Base-by-base conservation (phyloP, 2,329 filamentous ascomycete genomes). In the Nannizziopsis arthrosporioides region DNA sequence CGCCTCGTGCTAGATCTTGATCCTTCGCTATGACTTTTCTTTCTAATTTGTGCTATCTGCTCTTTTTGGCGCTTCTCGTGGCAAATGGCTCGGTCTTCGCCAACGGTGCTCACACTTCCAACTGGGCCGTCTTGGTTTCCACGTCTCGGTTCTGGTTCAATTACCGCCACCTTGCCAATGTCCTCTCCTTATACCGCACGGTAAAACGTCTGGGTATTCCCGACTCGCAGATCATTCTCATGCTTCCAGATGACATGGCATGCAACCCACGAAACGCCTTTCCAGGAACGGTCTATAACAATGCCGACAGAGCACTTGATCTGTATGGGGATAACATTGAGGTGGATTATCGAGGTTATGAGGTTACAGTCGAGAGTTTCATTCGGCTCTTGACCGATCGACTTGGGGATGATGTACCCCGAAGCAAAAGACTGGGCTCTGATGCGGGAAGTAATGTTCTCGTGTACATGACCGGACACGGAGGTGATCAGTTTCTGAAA, bases 141-240 rank as follows among this genome's bases (percentile, higher is more conserved):
- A 98, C 92, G 5, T 98, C 92, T 46, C 85, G 92, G 47, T 98
- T 98, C 75, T 98, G 92, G 92, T 98, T 98, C 80, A 98, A 98
- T 72, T 98, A 98, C 69, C 85, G 92, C 50, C 92, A 98, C 67
- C 82, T 98, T 45, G 89, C 92, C 66, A 98, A 98, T 70, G 92
- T 94, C 14, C 80, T 98, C 52, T 95, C 90, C 51, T 81, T 98
- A 54, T 98, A 98, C 70, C 86, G 92, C 50, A 98, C 92, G 49
- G 92, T 98, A 54, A 98, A 98, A 72, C 85, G 92, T 10, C 81
- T 98, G 34, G 92, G 92, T 42, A 98, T 98, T 51, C 92, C 92
- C 32, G 92, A 98, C 68, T 94, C 87, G 44, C 92, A 98, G 66
- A 98, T 98, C 69, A 96, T 98, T 64, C 84, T 98, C 56, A 96